Conservation (phyloP, 805 yeast genomes). For the Saccharomycopsis javanensis region DNA sequence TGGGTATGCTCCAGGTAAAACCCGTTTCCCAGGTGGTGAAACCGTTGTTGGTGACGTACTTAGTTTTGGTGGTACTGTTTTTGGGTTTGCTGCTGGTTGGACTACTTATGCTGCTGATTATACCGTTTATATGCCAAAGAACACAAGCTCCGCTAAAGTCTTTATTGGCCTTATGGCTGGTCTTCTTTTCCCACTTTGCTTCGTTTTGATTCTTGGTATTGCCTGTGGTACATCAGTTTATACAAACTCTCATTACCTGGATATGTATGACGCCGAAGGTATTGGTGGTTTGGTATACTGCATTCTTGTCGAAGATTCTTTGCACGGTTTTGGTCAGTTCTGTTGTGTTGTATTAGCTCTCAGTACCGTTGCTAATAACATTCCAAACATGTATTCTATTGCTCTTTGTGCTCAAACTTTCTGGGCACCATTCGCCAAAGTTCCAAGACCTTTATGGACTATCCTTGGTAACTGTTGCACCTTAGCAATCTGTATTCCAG, state of each 20-base stretch:
- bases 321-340: constrained; percentile 85
- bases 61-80: constrained; percentile 73
- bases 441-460: constrained; percentile 85
- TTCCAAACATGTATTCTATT: constrained; percentile 90
- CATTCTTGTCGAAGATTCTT: constrained; percentile 65
- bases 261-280: constrained; percentile 41
- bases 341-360: constrained; percentile 76
- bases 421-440: constrained; percentile 60
- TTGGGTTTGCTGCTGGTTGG: constrained; percentile 93
- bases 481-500: constrained; percentile 84
- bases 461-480: constrained; percentile 62
- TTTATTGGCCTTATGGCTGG: constrained; percentile 59
- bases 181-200: constrained; percentile 55
- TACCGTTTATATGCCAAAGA: constrained; percentile 74
- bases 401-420: constrained; percentile 80
- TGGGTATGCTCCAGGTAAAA: constrained; percentile 29
- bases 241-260: constrained; percentile 36
- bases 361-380: constrained; percentile 83
- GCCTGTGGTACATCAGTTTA: constrained; percentile 67
- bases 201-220: constrained; percentile 76
- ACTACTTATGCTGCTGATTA: constrained; percentile 87
- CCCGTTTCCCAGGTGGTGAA: constrained; percentile 44
- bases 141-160: constrained; percentile 47
- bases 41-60: constrained; percentile 68
- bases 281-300: constrained; percentile 81